These are phyloP conservation scores for Hirschioporus abietinus DNA, from an alignment of 768 basidiomycete genomes.

Conservation along the genomic window DNA sequence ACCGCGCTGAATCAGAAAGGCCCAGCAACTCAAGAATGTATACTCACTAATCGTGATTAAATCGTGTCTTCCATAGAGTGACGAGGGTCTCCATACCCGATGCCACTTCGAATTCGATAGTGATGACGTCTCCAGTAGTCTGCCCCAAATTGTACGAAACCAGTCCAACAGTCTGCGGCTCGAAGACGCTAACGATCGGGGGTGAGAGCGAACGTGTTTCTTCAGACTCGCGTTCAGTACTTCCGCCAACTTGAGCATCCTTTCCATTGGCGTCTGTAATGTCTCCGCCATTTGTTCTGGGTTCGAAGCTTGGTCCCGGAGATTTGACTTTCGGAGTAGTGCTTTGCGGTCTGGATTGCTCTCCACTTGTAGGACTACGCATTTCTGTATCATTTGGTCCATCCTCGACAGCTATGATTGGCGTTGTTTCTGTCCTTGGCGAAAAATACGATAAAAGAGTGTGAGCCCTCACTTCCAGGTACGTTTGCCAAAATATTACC, in stretches of 20 bases:
- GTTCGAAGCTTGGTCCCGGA: neutral
- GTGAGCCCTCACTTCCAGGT: neutral
- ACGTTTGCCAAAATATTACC: neutral
- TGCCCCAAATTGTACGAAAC: neutral
- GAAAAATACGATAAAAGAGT: neutral
- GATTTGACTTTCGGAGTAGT: neutral
- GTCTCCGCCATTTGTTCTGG: neutral
- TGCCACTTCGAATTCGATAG: neutral
- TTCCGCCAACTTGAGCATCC: neutral
- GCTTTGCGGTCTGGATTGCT: neutral
- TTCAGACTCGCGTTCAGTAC: neutral
- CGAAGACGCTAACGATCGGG: neutral
- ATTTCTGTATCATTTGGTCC: neutral
- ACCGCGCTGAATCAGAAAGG: neutral
- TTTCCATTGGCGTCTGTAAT: neutral
- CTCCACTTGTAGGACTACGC: neutral
- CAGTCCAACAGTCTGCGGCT: neutral
- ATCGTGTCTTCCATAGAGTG: neutral
- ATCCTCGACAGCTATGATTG: neutral
- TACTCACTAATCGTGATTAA: neutral
- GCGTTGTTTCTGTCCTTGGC: neutral
- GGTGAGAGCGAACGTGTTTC: neutral
- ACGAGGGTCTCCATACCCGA: neutral
- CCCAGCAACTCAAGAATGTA: neutral
- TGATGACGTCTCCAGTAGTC: neutral